Conservation (phyloP, 805 yeast genomes). For the Candida awuae region DNA sequence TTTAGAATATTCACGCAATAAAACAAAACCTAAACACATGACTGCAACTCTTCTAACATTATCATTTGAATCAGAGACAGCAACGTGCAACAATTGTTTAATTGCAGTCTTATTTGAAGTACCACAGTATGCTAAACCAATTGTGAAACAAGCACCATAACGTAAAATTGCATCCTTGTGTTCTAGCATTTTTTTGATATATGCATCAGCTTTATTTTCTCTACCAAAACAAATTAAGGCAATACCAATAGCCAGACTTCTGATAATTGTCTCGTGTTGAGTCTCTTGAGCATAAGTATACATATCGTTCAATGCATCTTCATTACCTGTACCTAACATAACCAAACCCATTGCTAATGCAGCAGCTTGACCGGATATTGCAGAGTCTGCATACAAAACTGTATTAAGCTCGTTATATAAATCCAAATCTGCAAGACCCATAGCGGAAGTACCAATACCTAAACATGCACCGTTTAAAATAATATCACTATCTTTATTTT, state of each 20-base stretch:
- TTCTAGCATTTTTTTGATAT: conserved; percentile 55
- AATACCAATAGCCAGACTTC: conserved; percentile 87
- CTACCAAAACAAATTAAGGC: conserved; percentile 81
- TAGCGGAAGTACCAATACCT: conserved; percentile 94
- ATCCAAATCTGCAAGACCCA: conserved; percentile 73
- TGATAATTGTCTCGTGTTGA: conserved; percentile 88
- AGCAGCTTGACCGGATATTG: conserved; percentile 93
- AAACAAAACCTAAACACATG: conserved; percentile 80
- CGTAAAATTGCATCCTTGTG: conserved; percentile 81
- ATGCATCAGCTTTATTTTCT: conserved; percentile 68
- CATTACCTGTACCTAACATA: conserved; percentile 84
- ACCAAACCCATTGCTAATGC: conserved; percentile 94
- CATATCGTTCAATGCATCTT: conserved; percentile 67
- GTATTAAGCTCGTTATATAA: conserved; percentile 77
- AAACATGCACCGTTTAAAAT: conserved; percentile 91
- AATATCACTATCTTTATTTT: conserved; percentile 60
- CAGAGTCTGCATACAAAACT: conserved; percentile 82
- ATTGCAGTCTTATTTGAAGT: conserved; percentile 88
- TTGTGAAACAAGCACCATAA: conserved; percentile 92
- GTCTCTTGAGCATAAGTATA: conserved; percentile 88
- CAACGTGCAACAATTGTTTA: conserved; percentile 77
- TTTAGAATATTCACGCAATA: conserved; percentile 83
- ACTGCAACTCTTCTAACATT: conserved; percentile 97
- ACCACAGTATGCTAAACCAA: conserved; percentile 95
- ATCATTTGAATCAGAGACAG: conserved; percentile 94